Percentiles rank a stretch among this genome's conserved stretches.
Conservation (phyloP, 768 basidiomycete species). For the Boletus subcaerulescens region DNA sequence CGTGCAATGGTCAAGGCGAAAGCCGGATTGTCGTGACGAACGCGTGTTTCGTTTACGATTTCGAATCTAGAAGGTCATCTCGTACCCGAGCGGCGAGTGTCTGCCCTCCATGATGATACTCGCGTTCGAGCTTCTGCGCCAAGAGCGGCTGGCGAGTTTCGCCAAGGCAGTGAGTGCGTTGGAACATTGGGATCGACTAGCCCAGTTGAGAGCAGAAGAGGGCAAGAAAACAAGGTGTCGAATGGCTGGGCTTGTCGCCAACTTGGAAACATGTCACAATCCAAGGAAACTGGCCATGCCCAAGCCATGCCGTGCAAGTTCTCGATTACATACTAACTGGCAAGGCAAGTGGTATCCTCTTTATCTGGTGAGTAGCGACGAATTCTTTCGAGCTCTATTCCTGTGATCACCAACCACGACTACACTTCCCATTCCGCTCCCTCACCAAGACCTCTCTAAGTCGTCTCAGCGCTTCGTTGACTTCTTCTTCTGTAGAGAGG, state of each 20-base stretch:
- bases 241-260: too few relatives aligned
- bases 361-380: not conserved
- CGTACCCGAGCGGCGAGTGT: slow-evolving; percentile 4
- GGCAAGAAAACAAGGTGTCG: not conserved
- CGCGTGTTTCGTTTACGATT: slow-evolving; percentile 1
- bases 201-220: not conserved
- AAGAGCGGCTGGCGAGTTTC: not conserved
- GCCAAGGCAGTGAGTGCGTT: not conserved
- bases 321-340: not conserved
- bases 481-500: slow-evolving; percentile 58
- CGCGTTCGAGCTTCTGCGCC: not conserved
- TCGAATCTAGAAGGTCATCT: slow-evolving; percentile 3
- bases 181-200: not conserved
- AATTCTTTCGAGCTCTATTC: not conserved
- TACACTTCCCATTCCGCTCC: slow-evolving; percentile 19
- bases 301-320: not conserved
- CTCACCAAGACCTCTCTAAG: slow-evolving; percentile 42
- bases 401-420: not conserved
- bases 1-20: not conserved
- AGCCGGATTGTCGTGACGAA: not conserved
- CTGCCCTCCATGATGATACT: not conserved
- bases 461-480: slow-evolving; percentile 69
- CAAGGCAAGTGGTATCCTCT: slow-evolving; percentile 3
- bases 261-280: too few relatives aligned
- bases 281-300: not conserved